A percentile compares a stretch with the other conserved stretches of the same genome.
These are phyloP conservation scores for Ochromonas danica DNA, from an alignment of 108 stramenopile species.

Conservation along the genomic window DNA sequence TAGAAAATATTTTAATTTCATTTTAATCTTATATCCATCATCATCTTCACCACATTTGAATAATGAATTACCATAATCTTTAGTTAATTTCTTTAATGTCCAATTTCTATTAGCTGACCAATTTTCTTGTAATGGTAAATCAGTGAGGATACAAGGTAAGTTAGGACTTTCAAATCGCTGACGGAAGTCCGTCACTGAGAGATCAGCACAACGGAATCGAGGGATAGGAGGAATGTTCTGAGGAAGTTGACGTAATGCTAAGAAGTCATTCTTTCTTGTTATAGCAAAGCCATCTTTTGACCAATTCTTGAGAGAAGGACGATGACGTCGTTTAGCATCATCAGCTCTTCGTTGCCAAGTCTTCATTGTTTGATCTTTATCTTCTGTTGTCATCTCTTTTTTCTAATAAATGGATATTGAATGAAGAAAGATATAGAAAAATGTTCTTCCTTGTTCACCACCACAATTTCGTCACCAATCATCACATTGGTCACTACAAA, in stretches of 20 bases:
- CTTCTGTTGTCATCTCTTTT: no score
- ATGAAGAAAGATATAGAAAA: no score
- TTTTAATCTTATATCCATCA: slow-evolving; percentile 81
- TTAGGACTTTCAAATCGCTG: slow-evolving; percentile 47
- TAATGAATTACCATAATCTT: slow-evolving; percentile 41
- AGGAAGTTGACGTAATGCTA: slow-evolving; percentile 18
- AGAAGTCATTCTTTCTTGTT: slow-evolving; percentile 38
- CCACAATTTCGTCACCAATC: no score
- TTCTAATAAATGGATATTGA: no score
- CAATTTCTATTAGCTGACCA: slow-evolving; percentile 55
- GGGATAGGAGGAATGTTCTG: slow-evolving; percentile 19
- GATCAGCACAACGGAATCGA: slow-evolving; percentile 38
- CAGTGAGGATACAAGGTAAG: slow-evolving; percentile 53
- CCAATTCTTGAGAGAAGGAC: slow-evolving; percentile 51
- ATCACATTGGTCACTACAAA: no score
- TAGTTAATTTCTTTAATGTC: slow-evolving; percentile 40
- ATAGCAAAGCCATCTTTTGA: slow-evolving; percentile 51
- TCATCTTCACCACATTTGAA: slow-evolving; percentile 97
- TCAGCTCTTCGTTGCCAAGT: slow-evolving; percentile 47
- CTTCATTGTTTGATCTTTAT: no score
- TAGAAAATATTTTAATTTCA: slow-evolving; percentile 84
- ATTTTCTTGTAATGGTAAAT: slow-evolving; percentile 51
- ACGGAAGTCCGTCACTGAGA: slow-evolving; percentile 50
- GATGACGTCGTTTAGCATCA: slow-evolving; percentile 47
- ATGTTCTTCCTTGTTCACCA: no score